Base-by-base conservation (phyloP, 805 yeast genomes). In the Metschnikowia colocasiae region DNA sequence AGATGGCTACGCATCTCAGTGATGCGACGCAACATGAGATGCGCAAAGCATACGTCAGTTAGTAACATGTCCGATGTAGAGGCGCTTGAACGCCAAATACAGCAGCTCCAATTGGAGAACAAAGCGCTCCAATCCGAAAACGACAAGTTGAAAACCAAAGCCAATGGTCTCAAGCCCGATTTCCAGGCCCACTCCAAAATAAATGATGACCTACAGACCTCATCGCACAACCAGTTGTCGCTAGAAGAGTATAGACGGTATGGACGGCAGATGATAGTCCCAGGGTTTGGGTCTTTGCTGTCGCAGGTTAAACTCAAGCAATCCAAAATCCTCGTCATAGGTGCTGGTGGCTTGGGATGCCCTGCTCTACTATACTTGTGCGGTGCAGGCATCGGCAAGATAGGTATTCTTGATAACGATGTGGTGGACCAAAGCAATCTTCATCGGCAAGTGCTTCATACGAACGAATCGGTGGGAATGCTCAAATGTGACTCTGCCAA, bases 281-380 rank as follows among this genome's bases (percentile, higher is more conserved):
- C 95, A 2, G 85, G 80, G 48, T 72, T 90, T 43, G 88, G 90
- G 8, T 62, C 74, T 1, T 50, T 66, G 1, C 43, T 67, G 3
- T 48, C 64, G 1, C 99, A 94, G 62, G 43, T 76, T 6, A 69
- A 66, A 36, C 64, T 94, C 40, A 83, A 82, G 52, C 54, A 63
- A 0, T 49, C 92, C 2, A 78, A 71, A 43, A 78, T 91, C 0
- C 64, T 92, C 22, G 91, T 94, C 0, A 75, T 94, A 6, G 99
- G 99, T 1, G 97, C 97, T 0, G 99, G 99, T 9, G 99, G 99
- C 0, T 72, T 94, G 6, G 98, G 99, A 0, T 85, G 95, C 55
- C 97, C 99, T 0, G 95, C 95, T 0, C 64, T 92, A 41, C 73
- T 87, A 36, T 94, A 94, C 60, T 66, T 94, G 2, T 82, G 83